Evolutionary conservation across 495 filamentous ascomycete genomes (phyloP).

Genomic region (Podospora conica): DNA sequence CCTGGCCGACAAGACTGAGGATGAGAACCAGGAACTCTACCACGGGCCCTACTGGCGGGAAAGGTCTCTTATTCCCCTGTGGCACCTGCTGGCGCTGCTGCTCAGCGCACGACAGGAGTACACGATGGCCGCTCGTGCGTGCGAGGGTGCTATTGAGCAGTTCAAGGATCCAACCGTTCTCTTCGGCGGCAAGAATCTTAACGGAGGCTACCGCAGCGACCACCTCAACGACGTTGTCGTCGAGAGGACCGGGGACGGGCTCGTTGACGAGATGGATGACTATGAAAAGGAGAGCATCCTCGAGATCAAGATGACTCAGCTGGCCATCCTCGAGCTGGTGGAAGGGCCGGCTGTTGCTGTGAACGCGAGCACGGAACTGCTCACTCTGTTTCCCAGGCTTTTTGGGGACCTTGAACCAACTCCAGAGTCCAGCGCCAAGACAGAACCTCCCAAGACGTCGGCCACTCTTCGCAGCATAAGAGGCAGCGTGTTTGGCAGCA

Average conservation of each 20-base stretch:
- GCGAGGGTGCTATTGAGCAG: constrained; percentile 84
- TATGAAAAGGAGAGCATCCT: constrained; percentile 76
- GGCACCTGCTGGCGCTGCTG: constrained; percentile 82
- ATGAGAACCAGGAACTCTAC: constrained; percentile 29
- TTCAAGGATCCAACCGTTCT: constrained; percentile 58
- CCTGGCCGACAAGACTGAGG: constrained; percentile 34
- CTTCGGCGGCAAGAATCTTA: constrained; percentile 43
- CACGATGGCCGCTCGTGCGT: constrained; percentile 67
- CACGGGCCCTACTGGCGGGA: constrained; percentile 43
- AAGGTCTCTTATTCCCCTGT: constrained; percentile 59
- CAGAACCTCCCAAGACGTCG: constrained; percentile 59
- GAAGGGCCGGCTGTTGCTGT: constrained; percentile 79
- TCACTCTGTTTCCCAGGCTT: constrained; percentile 71
- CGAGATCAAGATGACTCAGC: constrained; percentile 89
- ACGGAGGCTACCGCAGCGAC: constrained; percentile 46
- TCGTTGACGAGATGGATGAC: constrained; percentile 67
- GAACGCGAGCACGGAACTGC: constrained; percentile 72
- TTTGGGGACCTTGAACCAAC: constrained; percentile 54
- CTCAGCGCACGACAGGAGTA: constrained; percentile 85
- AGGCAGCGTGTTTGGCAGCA: constrained; percentile 66
- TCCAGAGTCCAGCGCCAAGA: constrained; percentile 24
- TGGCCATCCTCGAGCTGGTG: constrained; percentile 72
- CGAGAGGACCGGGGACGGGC: constrained; percentile 36
- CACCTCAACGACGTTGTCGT: constrained; percentile 46
- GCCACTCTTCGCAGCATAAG: constrained; percentile 67